phyloP scores from a whole-genome alignment of 352 stramenopile genomes.

The Globisporangium cystogenes region DNA sequence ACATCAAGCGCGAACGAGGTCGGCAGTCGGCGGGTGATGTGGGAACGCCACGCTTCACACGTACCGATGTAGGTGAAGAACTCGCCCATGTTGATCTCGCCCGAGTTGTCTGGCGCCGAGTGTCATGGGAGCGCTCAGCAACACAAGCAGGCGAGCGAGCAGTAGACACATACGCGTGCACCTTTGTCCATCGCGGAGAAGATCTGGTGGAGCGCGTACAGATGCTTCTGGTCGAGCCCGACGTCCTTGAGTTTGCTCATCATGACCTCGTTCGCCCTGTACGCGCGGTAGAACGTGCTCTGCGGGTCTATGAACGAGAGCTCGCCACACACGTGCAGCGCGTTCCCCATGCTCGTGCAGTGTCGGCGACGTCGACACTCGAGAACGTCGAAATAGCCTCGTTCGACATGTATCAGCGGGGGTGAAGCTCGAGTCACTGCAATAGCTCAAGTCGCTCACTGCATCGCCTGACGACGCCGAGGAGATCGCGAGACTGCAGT shows the following conservation, averaged over 20 bases:
- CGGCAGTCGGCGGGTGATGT: no score
- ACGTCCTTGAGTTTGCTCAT: constrained; percentile 31
- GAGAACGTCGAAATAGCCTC: no score
- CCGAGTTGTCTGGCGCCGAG: constrained; percentile 34
- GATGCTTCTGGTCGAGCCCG: constrained; percentile 39
- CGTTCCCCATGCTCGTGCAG: constrained; percentile 1
- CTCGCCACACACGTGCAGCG: neutral
- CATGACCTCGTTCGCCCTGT: constrained; percentile 33
- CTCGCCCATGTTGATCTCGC: constrained; percentile 59
- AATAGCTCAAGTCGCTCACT: no score
- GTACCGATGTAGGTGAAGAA: constrained; percentile 67
- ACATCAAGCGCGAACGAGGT: no score
- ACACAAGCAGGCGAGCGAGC: no score
- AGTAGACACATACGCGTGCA: constrained; percentile 4
- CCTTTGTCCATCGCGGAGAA: constrained; percentile 52
- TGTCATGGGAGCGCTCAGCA: neutral
- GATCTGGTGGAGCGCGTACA: constrained; percentile 45
- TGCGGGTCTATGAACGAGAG: neutral
- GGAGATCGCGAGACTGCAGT: no score
- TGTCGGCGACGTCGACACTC: no score
- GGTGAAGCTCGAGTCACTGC: no score
- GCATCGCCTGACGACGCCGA: no score
- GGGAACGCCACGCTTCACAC: no score
- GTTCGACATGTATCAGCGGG: no score
- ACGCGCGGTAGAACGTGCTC: constrained; percentile 22